phyloP scores from a whole-genome alignment of 2,329 filamentous ascomycete genomes.

The Neonectria ditissima region DNA sequence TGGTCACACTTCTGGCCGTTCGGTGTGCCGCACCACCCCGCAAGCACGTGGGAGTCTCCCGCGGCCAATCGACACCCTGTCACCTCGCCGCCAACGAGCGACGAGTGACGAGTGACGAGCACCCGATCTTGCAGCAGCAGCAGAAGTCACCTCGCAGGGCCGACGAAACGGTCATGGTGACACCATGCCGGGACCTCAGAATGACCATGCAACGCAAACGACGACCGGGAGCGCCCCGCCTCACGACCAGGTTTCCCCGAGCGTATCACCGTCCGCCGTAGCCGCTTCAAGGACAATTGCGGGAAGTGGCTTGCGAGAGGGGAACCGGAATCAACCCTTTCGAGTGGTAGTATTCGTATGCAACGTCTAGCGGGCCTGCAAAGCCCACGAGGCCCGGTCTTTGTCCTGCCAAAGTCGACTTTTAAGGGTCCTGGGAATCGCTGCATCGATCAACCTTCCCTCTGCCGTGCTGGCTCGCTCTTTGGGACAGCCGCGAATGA shows the following conservation, averaged over 20 bases:
- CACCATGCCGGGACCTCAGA: neutral
- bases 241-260: neutral
- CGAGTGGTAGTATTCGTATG: too few species aligned
- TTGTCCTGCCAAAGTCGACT: neutral
- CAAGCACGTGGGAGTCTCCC: constrained; percentile 18
- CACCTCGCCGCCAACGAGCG: constrained; percentile 6
- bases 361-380: neutral
- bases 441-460: neutral
- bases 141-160: constrained; percentile 4
- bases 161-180: neutral
- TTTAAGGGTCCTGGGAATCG: neutral
- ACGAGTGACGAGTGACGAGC: constrained; percentile 3
- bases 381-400: neutral
- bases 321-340: neutral
- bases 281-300: neutral
- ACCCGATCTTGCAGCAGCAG: constrained; percentile 8
- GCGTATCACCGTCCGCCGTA: constrained; percentile 3
- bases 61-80: constrained; percentile 16
- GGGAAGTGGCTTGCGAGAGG: neutral
- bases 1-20: constrained; percentile 13
- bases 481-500: neutral
- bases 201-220: neutral
- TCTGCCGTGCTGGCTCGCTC: neutral
- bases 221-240: neutral
- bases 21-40: constrained; percentile 6